Conservation (phyloP, 2,329 filamentous ascomycete genomes). For the Monosporascus sp. region DNA sequence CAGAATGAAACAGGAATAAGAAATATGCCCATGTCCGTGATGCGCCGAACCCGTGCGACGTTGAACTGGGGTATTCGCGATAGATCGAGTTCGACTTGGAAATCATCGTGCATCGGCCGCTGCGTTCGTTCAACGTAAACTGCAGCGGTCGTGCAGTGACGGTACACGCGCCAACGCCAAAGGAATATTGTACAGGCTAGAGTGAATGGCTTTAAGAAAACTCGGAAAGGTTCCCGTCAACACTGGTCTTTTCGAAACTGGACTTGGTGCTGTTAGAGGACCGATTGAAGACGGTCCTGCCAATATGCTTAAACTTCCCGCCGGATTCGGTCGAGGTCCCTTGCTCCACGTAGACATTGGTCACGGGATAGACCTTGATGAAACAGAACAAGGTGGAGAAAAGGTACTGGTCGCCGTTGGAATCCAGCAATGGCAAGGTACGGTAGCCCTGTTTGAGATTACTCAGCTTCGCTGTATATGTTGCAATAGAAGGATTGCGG, state of each 20-base stretch:
- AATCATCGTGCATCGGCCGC: slow-evolving; percentile 13
- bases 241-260: slow-evolving; percentile 43
- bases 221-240: slow-evolving; percentile 34
- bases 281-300: slow-evolving; percentile 54
- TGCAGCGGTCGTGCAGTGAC: slow-evolving; percentile 17
- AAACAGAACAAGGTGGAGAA: slow-evolving; percentile 93
- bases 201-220: slow-evolving; percentile 9
- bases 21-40: slow-evolving; percentile 13
- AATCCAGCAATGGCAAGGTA: slow-evolving; percentile 83
- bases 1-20: slow-evolving; percentile 9
- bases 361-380: slow-evolving; percentile 61
- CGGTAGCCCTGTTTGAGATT: slow-evolving; percentile 89
- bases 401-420: slow-evolving; percentile 84
- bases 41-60: slow-evolving; percentile 19
- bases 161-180: slow-evolving; percentile 10
- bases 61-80: slow-evolving; percentile 23
- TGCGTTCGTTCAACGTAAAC: slow-evolving; percentile 7
- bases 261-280: slow-evolving; percentile 44
- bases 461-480: slow-evolving; percentile 86
- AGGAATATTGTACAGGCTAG: slow-evolving; percentile 12
- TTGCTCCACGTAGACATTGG: slow-evolving; percentile 50
- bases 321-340: slow-evolving; percentile 35
- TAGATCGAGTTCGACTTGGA: slow-evolving; percentile 15
- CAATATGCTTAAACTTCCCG: slow-evolving; percentile 51
- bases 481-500: slow-evolving; percentile 64